These are phyloP conservation scores for Cryphonectria naterciae DNA, from an alignment of 2,329 filamentous ascomycete species.

Conservation along the genomic window DNA sequence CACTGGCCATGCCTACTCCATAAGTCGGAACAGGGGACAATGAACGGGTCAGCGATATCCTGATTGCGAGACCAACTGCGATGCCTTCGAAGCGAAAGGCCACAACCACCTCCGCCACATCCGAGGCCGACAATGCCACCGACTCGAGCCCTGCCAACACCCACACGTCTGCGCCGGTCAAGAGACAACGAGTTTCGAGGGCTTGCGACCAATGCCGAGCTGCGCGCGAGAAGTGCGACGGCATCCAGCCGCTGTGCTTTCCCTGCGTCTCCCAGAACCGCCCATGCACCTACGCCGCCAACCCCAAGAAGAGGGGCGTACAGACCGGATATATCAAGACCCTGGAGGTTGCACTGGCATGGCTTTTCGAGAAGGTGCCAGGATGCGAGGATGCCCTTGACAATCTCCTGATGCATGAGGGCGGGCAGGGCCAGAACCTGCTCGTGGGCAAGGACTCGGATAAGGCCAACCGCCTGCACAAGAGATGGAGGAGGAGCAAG, in stretches of 20 bases:
- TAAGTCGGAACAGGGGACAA: slow-evolving; percentile 24
- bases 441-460: slow-evolving; percentile 57
- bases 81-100: slow-evolving; percentile 47
- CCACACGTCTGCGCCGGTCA: slow-evolving; percentile 42
- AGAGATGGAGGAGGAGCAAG: slow-evolving; percentile 64
- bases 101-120: slow-evolving; percentile 31
- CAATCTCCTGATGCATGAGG: slow-evolving; percentile 53
- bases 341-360: slow-evolving; percentile 69
- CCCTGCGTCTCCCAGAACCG: slow-evolving; percentile 68
- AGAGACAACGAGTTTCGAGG: slow-evolving; percentile 68
- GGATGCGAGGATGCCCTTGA: slow-evolving; percentile 63
- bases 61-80: slow-evolving; percentile 29
- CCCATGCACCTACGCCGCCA: slow-evolving; percentile 71
- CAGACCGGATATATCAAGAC: slow-evolving; percentile 81
- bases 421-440: slow-evolving; percentile 47
- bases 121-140: slow-evolving; percentile 32
- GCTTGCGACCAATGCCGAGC: slow-evolving; percentile 72
- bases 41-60: slow-evolving; percentile 35
- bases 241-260: slow-evolving; percentile 66
- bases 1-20: slow-evolving; percentile 10
- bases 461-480: slow-evolving; percentile 60
- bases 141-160: slow-evolving; percentile 20
- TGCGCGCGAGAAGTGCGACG: slow-evolving; percentile 74
- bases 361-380: slow-evolving; percentile 65
- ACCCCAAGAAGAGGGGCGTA: slow-evolving; percentile 76